Percentiles rank a stretch among this genome's conserved stretches.
Conservation (phyloP, 306 rosid genomes). For the Gynostemma pentaphyllum region DNA sequence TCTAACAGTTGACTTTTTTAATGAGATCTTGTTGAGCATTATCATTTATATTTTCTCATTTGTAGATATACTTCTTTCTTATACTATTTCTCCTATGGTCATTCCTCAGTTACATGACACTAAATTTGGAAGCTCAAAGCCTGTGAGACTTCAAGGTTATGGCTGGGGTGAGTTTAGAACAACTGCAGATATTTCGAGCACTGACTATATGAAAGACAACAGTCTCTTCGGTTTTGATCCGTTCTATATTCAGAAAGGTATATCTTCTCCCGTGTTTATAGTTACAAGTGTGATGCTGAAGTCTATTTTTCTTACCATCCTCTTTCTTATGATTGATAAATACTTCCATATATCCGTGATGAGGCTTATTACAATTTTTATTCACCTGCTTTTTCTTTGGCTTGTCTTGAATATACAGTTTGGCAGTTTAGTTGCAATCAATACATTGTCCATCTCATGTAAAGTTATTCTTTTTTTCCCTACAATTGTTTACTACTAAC, state of each 20-base stretch:
- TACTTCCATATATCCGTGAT: neutral
- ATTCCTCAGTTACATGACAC: conserved; percentile 38
- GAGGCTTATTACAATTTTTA: neutral
- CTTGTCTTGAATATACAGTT: neutral
- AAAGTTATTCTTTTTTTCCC: neutral
- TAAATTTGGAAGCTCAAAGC: conserved; percentile 24
- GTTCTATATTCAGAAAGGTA: conserved; percentile 69
- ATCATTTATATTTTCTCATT: too few species aligned
- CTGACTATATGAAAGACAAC: conserved; percentile 25
- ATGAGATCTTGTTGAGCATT: too few species aligned
- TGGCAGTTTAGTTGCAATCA: neutral
- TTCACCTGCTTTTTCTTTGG: neutral
- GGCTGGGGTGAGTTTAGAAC: conserved; percentile 59
- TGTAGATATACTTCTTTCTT: neutral
- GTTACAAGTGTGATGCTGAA: neutral
- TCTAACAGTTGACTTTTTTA: too few species aligned
- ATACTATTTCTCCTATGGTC: conserved; percentile 9
- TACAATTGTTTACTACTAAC: neutral
- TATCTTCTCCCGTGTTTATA: neutral
- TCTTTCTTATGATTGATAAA: neutral
- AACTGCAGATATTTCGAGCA: conserved; percentile 14
- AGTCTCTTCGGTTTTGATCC: conserved; percentile 57
- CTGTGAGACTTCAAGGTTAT: conserved; percentile 47
- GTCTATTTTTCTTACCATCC: neutral
- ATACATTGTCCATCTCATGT: neutral